Evolutionary conservation across 805 yeast species (phyloP).

Genomic region (Nakazawaea ishiwadae): DNA sequence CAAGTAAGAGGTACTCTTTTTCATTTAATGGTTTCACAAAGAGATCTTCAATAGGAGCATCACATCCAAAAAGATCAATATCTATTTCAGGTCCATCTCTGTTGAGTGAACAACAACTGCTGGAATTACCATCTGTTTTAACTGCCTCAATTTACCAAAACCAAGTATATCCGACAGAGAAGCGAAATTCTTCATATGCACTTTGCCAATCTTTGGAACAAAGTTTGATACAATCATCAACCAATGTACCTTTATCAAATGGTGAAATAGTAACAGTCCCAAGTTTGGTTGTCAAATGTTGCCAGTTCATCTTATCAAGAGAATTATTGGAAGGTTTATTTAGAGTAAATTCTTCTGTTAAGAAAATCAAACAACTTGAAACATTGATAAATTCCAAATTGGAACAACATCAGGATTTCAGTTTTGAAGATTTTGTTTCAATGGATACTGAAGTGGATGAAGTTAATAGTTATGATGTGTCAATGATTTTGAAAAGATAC

Average conservation of each 20-base stretch:
- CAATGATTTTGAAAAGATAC: conserved; percentile 32
- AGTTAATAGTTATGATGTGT: conserved; percentile 28
- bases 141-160: conserved; percentile 5
- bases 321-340: conserved; percentile 30
- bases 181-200: conserved; percentile 4
- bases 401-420: background rate
- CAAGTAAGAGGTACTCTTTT: conserved; percentile 13
- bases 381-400: conserved; percentile 16
- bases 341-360: conserved; percentile 30
- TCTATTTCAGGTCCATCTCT: conserved; percentile 2
- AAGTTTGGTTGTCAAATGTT: conserved; percentile 26
- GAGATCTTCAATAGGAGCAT: background rate
- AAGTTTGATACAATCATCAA: conserved; percentile 1
- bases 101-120: conserved; percentile 2
- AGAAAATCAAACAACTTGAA: conserved; percentile 27
- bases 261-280: conserved; percentile 20
- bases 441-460: conserved; percentile 17
- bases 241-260: background rate
- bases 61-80: background rate
- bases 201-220: conserved; percentile 4
- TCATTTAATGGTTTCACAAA: conserved; percentile 1
- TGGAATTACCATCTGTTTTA: background rate
- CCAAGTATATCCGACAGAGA: conserved; percentile 1
- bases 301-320: conserved; percentile 20
- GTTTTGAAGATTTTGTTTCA: conserved; percentile 16